These are phyloP conservation scores for Pichia sp. DNA, from an alignment of 1,139 yeast species.

Conservation along the genomic window DNA sequence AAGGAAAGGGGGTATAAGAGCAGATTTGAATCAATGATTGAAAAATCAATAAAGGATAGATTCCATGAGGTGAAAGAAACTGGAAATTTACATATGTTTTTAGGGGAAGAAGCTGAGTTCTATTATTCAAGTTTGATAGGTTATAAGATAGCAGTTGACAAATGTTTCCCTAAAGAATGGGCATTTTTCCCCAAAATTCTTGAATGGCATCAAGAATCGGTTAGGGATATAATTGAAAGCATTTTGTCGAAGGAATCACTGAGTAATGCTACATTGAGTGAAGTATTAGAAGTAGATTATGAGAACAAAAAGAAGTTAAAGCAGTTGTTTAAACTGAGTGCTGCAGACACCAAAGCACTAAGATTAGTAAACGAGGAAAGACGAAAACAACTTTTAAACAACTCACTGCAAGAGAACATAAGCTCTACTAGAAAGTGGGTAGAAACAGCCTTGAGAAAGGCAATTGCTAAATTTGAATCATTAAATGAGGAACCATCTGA, in stretches of 20 bases:
- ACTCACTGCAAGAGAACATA: slow-evolving; percentile 21
- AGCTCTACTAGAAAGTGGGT: slow-evolving; percentile 24
- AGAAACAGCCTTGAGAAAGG: slow-evolving; percentile 20
- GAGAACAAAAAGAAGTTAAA: slow-evolving; percentile 49
- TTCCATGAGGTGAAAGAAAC: slow-evolving; percentile 34
- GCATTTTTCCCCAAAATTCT: slow-evolving; percentile 56
- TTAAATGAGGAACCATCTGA: slow-evolving; percentile 24
- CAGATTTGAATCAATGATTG: slow-evolving; percentile 55
- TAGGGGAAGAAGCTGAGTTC: slow-evolving; percentile 68
- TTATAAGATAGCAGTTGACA: slow-evolving; percentile 50
- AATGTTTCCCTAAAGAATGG: slow-evolving; percentile 65
- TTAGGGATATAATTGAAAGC: slow-evolving; percentile 52
- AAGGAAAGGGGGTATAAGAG: slow-evolving; percentile 54
- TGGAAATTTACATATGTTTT: slow-evolving; percentile 46
- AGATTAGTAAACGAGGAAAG: slow-evolving; percentile 18
- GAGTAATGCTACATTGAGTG: slow-evolving; percentile 15
- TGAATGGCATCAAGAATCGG: slow-evolving; percentile 58
- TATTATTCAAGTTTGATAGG: slow-evolving; percentile 70
- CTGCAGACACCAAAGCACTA: slow-evolving; percentile 25
- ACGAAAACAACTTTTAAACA: slow-evolving; percentile 20
- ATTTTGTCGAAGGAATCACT: slow-evolving; percentile 17
- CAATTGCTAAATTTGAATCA: slow-evolving; percentile 18
- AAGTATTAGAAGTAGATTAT: slow-evolving; percentile 59
- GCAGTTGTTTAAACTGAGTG: slow-evolving; percentile 38
- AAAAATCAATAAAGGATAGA: slow-evolving; percentile 41